These are phyloP conservation scores for Ophiorrhiza pumila DNA, from an alignment of 257 asterid genomes.

Conservation along the genomic window DNA sequence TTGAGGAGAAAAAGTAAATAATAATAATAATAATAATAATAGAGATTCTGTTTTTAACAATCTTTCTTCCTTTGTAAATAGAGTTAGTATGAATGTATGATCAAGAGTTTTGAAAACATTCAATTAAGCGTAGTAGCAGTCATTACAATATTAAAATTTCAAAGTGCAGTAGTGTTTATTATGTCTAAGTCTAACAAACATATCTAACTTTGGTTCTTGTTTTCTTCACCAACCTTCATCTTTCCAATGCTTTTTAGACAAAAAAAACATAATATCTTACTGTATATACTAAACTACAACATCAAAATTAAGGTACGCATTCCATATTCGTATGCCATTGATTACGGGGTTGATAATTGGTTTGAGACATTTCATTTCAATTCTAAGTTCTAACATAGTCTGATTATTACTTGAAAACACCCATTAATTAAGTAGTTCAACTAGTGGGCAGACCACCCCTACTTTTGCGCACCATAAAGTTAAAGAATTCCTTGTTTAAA, in stretches of 20 bases:
- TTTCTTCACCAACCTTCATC: slow-evolving; percentile 21
- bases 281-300: slow-evolving; percentile 6
- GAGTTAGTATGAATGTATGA: too few relatives aligned
- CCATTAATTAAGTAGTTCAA: neutral
- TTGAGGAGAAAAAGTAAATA: too few relatives aligned
- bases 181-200: slow-evolving; percentile 18
- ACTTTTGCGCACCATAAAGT: slow-evolving; percentile 12
- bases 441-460: slow-evolving; percentile 7
- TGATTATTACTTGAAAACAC: slow-evolving; percentile 6
- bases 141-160: neutral
- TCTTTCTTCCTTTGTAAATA: too few relatives aligned
- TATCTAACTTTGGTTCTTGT: slow-evolving; percentile 4
- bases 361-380: slow-evolving; percentile 13
- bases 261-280: too few relatives aligned
- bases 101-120: neutral
- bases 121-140: neutral
- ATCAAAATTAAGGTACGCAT: slow-evolving; percentile 1
- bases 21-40: too few relatives aligned
- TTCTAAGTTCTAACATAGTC: slow-evolving; percentile 5
- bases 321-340: slow-evolving; percentile 13
- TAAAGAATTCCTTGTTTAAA: neutral
- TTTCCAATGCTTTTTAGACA: slow-evolving; percentile 14
- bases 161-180: neutral
- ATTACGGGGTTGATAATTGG: slow-evolving; percentile 28
- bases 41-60: too few relatives aligned